Conservation (phyloP, 257 asterid genomes). For the Jacaranda mimosifolia region DNA sequence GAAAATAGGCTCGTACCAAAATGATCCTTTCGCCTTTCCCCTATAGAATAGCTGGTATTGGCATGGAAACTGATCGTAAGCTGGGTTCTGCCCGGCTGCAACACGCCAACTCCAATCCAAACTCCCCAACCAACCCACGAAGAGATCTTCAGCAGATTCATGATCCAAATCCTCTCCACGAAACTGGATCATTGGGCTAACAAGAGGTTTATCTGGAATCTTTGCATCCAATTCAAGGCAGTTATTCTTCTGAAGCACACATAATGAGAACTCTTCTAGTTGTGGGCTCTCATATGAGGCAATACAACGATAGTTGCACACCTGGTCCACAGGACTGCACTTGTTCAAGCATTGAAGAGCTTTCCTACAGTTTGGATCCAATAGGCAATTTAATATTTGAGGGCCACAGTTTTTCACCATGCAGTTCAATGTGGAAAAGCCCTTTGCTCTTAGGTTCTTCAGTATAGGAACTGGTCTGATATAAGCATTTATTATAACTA, state of each 20-base stretch:
- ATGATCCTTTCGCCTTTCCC: constrained; percentile 89
- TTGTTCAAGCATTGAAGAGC: constrained; percentile 91
- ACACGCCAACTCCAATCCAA: constrained; percentile 97
- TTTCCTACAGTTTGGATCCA: constrained; percentile 83
- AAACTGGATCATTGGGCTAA: constrained; percentile 67
- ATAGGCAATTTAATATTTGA: constrained; percentile 78
- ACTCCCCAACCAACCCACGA: constrained; percentile 87
- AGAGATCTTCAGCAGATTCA: constrained; percentile 90
- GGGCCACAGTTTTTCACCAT: constrained; percentile 87
- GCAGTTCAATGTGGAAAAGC: constrained; percentile 80
- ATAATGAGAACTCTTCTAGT: constrained; percentile 84
- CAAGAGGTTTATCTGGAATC: constrained; percentile 77
- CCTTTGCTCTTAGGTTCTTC: constrained; percentile 86
- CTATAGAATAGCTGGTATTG: constrained; percentile 90
- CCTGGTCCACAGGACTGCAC: constrained; percentile 95
- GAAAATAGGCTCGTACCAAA: constrained; percentile 95
- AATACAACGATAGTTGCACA: constrained; percentile 83
- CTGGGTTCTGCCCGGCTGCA: constrained; percentile 95
- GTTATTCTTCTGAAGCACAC: constrained; percentile 84
- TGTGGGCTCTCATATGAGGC: constrained; percentile 85
- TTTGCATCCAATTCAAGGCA: constrained; percentile 84
- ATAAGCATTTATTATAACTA: constrained; percentile 82
- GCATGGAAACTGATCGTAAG: constrained; percentile 97
- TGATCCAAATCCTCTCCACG: constrained; percentile 64
- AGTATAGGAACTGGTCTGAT: constrained; percentile 74